Base-by-base conservation (phyloP, 2,329 filamentous ascomycete species). In the Diplodia sapinea region DNA sequence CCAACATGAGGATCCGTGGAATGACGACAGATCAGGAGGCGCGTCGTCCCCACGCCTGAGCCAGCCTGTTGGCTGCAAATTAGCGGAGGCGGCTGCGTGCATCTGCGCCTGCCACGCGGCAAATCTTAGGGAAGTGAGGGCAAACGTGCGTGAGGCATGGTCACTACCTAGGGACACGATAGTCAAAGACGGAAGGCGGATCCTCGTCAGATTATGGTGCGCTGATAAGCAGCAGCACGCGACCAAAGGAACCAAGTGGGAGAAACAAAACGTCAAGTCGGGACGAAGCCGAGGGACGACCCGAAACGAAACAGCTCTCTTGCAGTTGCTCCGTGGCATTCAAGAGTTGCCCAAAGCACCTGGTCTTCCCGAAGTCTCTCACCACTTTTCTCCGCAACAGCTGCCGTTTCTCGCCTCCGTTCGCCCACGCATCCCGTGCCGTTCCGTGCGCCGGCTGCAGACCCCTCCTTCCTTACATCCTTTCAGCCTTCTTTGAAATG, bases 11-110 rank as follows among this genome's bases (percentile, higher is more conserved):
- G 59, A 63, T 63, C 59, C 38, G 43, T 20, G n/a, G 50, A 51
- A 63, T 63, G 59, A 63, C 59, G 59, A 63, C 59, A 63, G 59
- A 51, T 36, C 47, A 63, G 47, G 59, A 63, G 59, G 40, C 47
- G 36, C 55, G 12, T 26, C 15, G 57, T 49, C 57, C 9, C 57
- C 57, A 61, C 57, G 57, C 11, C 54, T 13, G 31, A 13, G 26
- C 47, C 47, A 23, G 29, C 54, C 54, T 36, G 36, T 6, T 11
- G 23, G 23, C 23, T 38, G 33, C 51, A 55, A 54, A 23, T 12
- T 43, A 26, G 57, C 33, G 11, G 13, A 2, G 33, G 11, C 33
- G 8, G 33, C 33, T 36, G 33, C 23, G 15, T 17, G 13, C 26
- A 33, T 50, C 57, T 49, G 15, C 57, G 50, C 59, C 29, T 38